Percentiles rank a stretch among this genome's conserved stretches.
Conservation (phyloP, 2,329 filamentous ascomycete genomes). For the Hymenoscyphus fraxineus region DNA sequence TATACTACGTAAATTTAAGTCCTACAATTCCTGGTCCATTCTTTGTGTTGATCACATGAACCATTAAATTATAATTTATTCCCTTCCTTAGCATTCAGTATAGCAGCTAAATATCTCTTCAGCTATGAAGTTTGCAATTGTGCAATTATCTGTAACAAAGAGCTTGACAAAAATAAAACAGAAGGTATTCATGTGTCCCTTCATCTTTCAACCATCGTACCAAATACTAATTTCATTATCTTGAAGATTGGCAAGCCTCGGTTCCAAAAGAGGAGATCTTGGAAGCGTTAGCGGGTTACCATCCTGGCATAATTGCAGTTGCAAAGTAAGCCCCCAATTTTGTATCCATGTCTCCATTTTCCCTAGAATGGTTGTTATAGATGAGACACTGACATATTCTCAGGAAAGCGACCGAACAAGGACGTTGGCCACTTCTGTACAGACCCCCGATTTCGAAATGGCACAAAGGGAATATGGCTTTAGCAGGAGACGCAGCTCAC, state of each 20-base stretch:
- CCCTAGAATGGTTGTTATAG: not conserved
- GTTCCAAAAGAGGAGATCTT: constrained; percentile 18
- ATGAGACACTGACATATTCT: not conserved
- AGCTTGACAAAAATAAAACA: constrained; percentile 11
- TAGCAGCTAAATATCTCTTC: not conserved
- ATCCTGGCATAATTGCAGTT: constrained; percentile 18
- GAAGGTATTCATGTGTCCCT: not conserved
- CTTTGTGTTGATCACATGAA: no score
- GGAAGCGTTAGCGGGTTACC: constrained; percentile 16
- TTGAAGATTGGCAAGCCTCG: constrained; percentile 22
- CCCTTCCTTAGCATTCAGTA: no score
- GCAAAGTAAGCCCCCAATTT: not conserved
- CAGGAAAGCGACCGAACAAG: constrained; percentile 5
- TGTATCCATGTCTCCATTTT: not conserved
- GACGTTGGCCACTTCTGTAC: constrained; percentile 6
- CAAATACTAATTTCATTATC: not conserved
- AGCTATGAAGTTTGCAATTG: constrained; percentile 22
- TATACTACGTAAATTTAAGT: no score
- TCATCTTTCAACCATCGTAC: not conserved
- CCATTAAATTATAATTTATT: no score
- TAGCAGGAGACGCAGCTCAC: constrained; percentile 6
- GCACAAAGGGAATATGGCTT: constrained; percentile 4
- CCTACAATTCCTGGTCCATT: no score
- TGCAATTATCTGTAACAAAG: constrained; percentile 22
- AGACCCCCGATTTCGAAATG: constrained; percentile 1